These are phyloP conservation scores for Metschnikowia rubicola DNA, from an alignment of 805 yeast species.

Conservation along the genomic window DNA sequence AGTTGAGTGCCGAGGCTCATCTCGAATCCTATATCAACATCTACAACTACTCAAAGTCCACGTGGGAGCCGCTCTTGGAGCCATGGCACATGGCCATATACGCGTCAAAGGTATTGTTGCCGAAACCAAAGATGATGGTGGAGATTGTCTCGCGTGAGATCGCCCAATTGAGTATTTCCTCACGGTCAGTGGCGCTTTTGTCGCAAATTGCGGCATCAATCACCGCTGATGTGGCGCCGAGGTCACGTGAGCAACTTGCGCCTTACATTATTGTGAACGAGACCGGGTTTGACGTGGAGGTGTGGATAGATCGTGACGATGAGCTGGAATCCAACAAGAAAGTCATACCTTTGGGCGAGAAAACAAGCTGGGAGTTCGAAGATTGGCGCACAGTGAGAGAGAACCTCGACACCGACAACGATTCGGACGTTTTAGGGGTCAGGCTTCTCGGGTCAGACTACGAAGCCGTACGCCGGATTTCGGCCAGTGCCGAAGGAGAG, in stretches of 20 bases:
- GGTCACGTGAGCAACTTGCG: slow-evolving; percentile 71
- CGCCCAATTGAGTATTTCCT: slow-evolving; percentile 78
- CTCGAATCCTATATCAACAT: slow-evolving; percentile 68
- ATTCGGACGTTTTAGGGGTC: slow-evolving; percentile 62
- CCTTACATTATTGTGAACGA: slow-evolving; percentile 82
- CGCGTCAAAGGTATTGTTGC: slow-evolving; percentile 47
- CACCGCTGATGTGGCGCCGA: slow-evolving; percentile 49
- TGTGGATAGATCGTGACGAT: slow-evolving; percentile 63
- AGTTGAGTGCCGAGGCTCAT: slow-evolving; percentile 63
- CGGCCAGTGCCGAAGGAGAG: slow-evolving; percentile 82
- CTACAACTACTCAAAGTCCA: slow-evolving; percentile 82
- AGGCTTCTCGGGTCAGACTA: slow-evolving; percentile 55
- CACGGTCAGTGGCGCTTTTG: slow-evolving; percentile 73
- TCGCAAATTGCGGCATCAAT: slow-evolving; percentile 64
- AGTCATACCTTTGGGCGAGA: slow-evolving; percentile 44
- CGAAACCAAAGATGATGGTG: slow-evolving; percentile 49
- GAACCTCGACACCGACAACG: slow-evolving; percentile 61
- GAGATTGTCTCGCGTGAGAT: slow-evolving; percentile 72
- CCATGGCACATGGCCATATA: slow-evolving; percentile 80
- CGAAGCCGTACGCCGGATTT: slow-evolving; percentile 49
- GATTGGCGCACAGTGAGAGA: slow-evolving; percentile 91
- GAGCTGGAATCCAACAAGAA: slow-evolving; percentile 30
- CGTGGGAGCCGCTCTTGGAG: slow-evolving; percentile 94
- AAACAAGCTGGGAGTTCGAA: slow-evolving; percentile 84
- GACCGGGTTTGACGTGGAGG: slow-evolving; percentile 76